phyloP scores from a whole-genome alignment of 768 basidiomycete species.

The Mycena venus region DNA sequence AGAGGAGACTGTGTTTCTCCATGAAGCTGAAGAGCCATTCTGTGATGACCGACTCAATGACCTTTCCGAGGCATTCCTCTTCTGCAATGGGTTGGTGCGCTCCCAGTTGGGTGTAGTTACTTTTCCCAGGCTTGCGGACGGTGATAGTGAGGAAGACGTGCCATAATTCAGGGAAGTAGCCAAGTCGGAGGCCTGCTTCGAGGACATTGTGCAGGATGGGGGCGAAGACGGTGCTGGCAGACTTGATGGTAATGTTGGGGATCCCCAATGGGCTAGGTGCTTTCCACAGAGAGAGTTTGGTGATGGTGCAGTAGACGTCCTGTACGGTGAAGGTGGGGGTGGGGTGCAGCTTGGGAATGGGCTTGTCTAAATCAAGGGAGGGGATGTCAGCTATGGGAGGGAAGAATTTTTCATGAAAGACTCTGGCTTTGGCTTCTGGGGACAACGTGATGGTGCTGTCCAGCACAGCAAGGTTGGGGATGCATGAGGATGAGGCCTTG shows the following conservation, averaged over 20 bases:
- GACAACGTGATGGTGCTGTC: neutral
- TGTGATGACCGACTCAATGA: neutral
- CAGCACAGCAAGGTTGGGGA: neutral
- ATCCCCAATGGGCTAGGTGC: too few species aligned
- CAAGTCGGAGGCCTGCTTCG: neutral
- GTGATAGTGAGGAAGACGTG: neutral
- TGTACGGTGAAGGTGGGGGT: neutral
- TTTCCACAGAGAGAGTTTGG: neutral
- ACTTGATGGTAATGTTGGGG: neutral
- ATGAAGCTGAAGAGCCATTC: neutral
- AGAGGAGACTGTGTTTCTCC: neutral
- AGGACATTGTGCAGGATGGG: neutral
- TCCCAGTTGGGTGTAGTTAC: neutral
- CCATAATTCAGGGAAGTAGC: neutral
- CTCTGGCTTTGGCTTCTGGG: neutral
- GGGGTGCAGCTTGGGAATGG: neutral
- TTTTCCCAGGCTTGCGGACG: neutral
- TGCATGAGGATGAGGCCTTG: neutral
- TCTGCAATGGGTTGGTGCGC: neutral
- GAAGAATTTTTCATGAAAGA: neutral
- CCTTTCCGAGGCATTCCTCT: neutral
- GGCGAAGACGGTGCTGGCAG: neutral
- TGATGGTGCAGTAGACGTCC: neutral
- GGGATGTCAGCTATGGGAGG: neutral
- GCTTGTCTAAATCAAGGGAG: neutral